Base-by-base conservation (phyloP, 345 rosid species). In the Arabis hirsuta region DNA sequence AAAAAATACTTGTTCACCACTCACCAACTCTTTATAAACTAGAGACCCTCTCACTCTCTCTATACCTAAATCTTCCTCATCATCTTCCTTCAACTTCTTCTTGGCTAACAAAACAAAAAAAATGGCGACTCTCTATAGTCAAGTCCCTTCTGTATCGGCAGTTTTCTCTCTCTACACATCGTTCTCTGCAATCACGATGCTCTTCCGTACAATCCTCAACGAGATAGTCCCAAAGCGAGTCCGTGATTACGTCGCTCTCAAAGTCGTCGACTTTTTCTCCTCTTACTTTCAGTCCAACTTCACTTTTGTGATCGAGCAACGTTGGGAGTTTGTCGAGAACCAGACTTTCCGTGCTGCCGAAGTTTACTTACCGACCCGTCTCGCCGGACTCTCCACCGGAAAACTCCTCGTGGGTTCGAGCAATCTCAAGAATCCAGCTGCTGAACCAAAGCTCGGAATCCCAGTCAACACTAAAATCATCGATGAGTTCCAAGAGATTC, bases 301-400 rank as follows among this genome's bases (percentile, higher is more conserved):
- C 74, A 78, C 81, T 7, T 78, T 78, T 56, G 69, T 78, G 55
- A 72, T 78, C 19, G 81, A 78, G 42, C 69, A 78, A 26, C 32
- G 77, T 1, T 78, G 81, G 81, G 73, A 72, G 27, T 54, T 66
- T 16, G 77, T 72, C 0, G 81, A 78, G 52, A 78, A 78, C 4
- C 77, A 78, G 36, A 78, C 77, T 5, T 78, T 78, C 47, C 81
- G 81, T 44, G 81, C 81, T 0, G 81, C 76, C 6, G 81, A 78
- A 59, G 73, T 72, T 60, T 78, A 78, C 63, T 65, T 72, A 61
- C 81, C 77, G 0, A 78, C 81, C 0, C 57, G 81, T 51, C 63
- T 78, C 5, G 67, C 43, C 10, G 73, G 77, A 34, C 77, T 73
- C 10, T 78, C 81, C 7, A 78, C 74, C 5, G 73, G 73, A 1